Evolutionary conservation across 2,329 filamentous ascomycete species (phyloP).

Genomic region (Penicillium frequentans): DNA sequence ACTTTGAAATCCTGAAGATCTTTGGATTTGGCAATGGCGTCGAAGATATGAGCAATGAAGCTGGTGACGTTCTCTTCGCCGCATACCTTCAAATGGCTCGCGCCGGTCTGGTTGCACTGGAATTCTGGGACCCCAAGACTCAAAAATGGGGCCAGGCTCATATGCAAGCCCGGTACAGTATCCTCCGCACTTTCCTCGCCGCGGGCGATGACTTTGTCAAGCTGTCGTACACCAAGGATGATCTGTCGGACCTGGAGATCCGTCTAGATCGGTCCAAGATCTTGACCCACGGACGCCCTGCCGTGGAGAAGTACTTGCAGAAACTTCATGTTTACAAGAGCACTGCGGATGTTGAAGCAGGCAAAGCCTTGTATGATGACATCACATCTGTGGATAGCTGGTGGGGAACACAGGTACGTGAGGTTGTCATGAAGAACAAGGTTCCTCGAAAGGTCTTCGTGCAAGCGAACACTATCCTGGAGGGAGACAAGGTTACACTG

Average conservation of each 20-base stretch:
- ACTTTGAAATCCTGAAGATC: slow-evolving; percentile 83
- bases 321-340: slow-evolving; percentile 92
- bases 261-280: slow-evolving; percentile 84
- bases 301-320: slow-evolving; percentile 83
- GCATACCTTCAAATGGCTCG: slow-evolving; percentile 93
- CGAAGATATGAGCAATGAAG: slow-evolving; percentile 69
- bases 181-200: slow-evolving; percentile 72
- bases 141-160: slow-evolving; percentile 92
- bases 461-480: slow-evolving; percentile 81
- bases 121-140: slow-evolving; percentile 91
- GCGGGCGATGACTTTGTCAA: slow-evolving; percentile 86
- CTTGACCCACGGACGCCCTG: slow-evolving; percentile 74
- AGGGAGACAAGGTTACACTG: slow-evolving; percentile 69
- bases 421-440: slow-evolving; percentile 59
- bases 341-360: slow-evolving; percentile 77
- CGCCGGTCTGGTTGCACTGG: slow-evolving; percentile 82
- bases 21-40: slow-evolving; percentile 86
- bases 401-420: slow-evolving; percentile 77
- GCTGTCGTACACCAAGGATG: slow-evolving; percentile 70
- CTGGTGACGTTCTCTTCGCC: slow-evolving; percentile 83
- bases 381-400: slow-evolving; percentile 84
- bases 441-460: slow-evolving; percentile 75
- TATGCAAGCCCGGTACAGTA: slow-evolving; percentile 87
- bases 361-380: slow-evolving; percentile 75
- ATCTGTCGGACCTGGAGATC: slow-evolving; percentile 79